phyloP scores from a whole-genome alignment of 257 asterid genomes.

The Nicotiana attenuata region DNA sequence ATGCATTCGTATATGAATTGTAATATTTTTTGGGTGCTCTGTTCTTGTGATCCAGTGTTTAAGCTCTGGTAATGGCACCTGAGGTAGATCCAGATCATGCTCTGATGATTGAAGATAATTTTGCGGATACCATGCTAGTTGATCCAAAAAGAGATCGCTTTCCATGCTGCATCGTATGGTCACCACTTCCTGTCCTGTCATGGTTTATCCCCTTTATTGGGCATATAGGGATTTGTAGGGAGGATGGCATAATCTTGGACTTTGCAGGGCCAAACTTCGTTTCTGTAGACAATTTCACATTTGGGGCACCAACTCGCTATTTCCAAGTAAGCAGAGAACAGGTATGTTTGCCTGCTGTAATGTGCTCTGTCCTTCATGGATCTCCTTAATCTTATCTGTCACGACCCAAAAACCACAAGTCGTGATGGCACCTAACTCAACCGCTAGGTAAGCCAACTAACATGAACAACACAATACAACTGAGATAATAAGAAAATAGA shows the following conservation, averaged over 20 bases:
- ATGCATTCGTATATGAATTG: background rate
- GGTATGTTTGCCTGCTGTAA: constrained; percentile 34
- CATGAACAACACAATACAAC: too few species aligned
- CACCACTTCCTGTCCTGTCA: constrained; percentile 85
- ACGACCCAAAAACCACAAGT: too few species aligned
- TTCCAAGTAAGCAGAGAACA: constrained; percentile 61
- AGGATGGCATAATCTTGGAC: constrained; percentile 88
- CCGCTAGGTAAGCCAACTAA: too few species aligned
- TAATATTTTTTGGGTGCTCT: background rate
- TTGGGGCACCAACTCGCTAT: constrained; percentile 82
- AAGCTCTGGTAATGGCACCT: constrained; percentile 46
- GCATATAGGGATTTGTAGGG: constrained; percentile 84
- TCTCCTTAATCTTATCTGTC: background rate
- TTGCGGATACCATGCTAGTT: constrained; percentile 27
- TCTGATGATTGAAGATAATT: constrained; percentile 48
- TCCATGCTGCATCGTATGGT: constrained; percentile 90
- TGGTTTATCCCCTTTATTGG: constrained; percentile 88
- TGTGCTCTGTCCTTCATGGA: background rate
- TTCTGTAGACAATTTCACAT: constrained; percentile 78
- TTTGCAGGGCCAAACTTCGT: constrained; percentile 93
- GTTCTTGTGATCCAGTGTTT: constrained; percentile 15
- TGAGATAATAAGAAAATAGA: too few species aligned
- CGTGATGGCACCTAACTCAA: too few species aligned
- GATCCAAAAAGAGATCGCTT: constrained; percentile 64
- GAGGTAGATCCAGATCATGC: constrained; percentile 39